Conservation (phyloP, 2,329 filamentous ascomycete genomes). For the Furcasterigmium sp. region DNA sequence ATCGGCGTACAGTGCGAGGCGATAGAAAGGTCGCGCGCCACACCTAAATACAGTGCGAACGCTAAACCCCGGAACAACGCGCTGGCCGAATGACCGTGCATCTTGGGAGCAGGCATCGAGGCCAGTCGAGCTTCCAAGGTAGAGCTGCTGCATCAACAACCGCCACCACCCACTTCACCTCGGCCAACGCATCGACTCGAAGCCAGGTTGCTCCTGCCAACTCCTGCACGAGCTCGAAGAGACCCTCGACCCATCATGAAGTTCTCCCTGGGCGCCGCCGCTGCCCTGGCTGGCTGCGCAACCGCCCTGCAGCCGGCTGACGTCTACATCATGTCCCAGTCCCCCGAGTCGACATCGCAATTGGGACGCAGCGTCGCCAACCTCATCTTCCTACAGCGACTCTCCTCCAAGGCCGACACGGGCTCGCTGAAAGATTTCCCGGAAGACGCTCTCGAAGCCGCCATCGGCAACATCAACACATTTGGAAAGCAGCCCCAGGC, state of each 20-base stretch:
- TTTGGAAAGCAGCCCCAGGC: slow-evolving; percentile 49
- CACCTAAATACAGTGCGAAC: background rate
- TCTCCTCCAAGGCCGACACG: slow-evolving; percentile 37
- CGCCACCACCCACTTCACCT: slow-evolving; percentile 1
- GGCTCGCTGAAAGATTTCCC: slow-evolving; percentile 42
- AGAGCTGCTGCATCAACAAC: background rate
- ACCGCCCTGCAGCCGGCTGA: slow-evolving; percentile 38
- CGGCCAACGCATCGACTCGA: slow-evolving; percentile 1
- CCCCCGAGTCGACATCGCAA: slow-evolving; percentile 17
- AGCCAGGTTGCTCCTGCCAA: background rate
- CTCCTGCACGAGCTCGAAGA: too few relatives aligned
- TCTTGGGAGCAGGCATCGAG: slow-evolving; percentile 5
- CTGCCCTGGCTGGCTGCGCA: slow-evolving; percentile 30
- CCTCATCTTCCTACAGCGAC: slow-evolving; percentile 54
- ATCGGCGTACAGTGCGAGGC: background rate
- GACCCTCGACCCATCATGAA: slow-evolving; percentile 29
- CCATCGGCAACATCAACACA: slow-evolving; percentile 51
- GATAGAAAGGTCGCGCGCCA: background rate
- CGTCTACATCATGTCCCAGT: slow-evolving; percentile 46
- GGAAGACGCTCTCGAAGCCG: slow-evolving; percentile 34
- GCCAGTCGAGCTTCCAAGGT: slow-evolving; percentile 1
- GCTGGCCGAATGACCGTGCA: background rate
- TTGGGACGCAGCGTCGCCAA: slow-evolving; percentile 35
- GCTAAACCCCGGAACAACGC: background rate
- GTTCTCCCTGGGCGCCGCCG: slow-evolving; percentile 32